Evolutionary conservation across 768 basidiomycete genomes (phyloP), one percentile per base, ranked within the genome.

Genomic region (Lactarius sp.): DNA sequence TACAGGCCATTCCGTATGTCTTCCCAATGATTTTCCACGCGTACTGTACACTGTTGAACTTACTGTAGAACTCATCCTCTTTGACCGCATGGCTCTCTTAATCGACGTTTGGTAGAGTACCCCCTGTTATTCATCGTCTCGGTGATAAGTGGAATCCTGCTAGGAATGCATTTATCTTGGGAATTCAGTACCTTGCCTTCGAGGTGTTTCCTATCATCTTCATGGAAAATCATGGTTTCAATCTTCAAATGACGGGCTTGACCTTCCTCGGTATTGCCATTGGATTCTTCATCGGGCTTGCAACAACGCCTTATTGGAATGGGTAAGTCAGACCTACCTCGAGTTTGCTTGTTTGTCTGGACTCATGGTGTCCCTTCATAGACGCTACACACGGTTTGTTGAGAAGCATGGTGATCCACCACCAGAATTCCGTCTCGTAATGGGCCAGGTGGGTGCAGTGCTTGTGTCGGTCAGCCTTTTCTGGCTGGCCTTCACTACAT

Each of bases 11-110:
- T 94, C 72, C 76, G 90, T 91, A 70, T 55, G 87, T 76, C 31
- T 14, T 42, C 6, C 34, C 47, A 27, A 51, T 16, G 37, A n/a
- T 31, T 33, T 49, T 33, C 46, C 47, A 9, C 52, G 8, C 5
- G 22, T n/a, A 3, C n/a, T 13, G 20, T 44, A n/a, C 6, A 7
- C 52, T 59, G 41, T 44, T 59, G n/a, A 49, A 41, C 34, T 39
- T 9, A 22, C 42, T 59, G 20, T 62, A 88, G 87, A 85, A 71
- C 76, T 92, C 5, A 73, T 91, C 6, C 52, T 82, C 0, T 81
- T 77, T 53, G 90, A 94, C 67, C 78, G 81, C 22, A 93, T 94
- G 89, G 86, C 86, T 0, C 77, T 92, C 4, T 73, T 87, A 5
- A 77, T 93, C 12, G 80, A 91, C 70, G 71, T 81, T 16, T 92